phyloP scores from a whole-genome alignment of 345 rosid genomes.

The Hibiscus syriacus region DNA sequence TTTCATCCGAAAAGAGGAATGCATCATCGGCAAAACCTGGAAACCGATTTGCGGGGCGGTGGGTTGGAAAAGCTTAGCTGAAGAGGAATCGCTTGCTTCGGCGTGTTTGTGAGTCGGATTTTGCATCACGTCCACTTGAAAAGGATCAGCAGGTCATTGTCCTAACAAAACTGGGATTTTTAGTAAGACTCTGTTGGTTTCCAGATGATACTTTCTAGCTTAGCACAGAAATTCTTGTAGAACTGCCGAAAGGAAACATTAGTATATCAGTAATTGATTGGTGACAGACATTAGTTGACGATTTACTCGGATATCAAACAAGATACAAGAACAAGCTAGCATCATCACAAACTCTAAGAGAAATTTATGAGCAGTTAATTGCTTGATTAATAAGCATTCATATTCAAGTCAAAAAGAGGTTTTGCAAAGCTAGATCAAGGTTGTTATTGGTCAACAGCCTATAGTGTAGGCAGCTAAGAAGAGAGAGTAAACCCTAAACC shows the following conservation, averaged over 20 bases:
- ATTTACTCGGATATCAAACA: neutral
- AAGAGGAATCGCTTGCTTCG: neutral
- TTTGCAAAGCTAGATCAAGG: neutral
- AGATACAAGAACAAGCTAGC: neutral
- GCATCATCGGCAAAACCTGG: neutral
- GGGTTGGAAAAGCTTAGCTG: neutral
- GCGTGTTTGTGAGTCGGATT: neutral
- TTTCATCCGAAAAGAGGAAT: neutral
- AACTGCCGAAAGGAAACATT: constrained; percentile 35
- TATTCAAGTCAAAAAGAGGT: neutral
- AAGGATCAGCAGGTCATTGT: constrained; percentile 43
- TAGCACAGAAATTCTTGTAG: constrained; percentile 66
- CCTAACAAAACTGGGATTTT: constrained; percentile 34
- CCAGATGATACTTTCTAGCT: constrained; percentile 74
- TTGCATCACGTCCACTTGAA: constrained; percentile 24
- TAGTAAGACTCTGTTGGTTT: constrained; percentile 40
- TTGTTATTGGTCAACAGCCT: neutral
- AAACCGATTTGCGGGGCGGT: neutral
- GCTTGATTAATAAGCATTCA: neutral
- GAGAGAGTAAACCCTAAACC: too few species aligned
- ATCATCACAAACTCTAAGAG: neutral
- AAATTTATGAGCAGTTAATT: neutral
- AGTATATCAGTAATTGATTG: neutral
- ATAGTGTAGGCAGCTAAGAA: neutral
- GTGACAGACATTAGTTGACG: too few species aligned